A percentile compares a stretch with the other conserved stretches of the same genome.
These are phyloP conservation scores for Thyridium curvatum DNA, from an alignment of 2,329 filamentous ascomycete species.

Conservation along the genomic window DNA sequence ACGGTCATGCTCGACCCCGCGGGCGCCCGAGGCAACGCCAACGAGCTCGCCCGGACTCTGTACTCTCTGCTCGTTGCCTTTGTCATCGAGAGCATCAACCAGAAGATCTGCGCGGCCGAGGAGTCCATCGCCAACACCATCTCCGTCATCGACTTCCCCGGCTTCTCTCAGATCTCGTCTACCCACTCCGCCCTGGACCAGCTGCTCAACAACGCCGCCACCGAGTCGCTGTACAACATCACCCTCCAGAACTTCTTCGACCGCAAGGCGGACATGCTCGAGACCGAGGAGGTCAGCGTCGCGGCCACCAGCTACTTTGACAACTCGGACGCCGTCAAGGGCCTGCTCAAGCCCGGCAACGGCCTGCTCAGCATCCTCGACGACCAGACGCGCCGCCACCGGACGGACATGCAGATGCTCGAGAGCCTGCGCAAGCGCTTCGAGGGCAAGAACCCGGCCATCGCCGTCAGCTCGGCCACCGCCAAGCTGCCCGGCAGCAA, in stretches of 20 bases:
- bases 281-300: conserved; percentile 88
- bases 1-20: conserved; percentile 95
- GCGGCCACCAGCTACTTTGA: conserved; percentile 95
- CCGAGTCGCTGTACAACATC: conserved; percentile 87
- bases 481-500: conserved; percentile 81
- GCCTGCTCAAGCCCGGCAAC: conserved; percentile 85
- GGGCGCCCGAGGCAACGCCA: conserved; percentile 84
- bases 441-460: conserved; percentile 87
- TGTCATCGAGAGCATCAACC: conserved; percentile 88
- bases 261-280: conserved; percentile 84
- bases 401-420: conserved; percentile 82
- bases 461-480: conserved; percentile 69
- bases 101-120: conserved; percentile 78
- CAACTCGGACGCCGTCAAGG: conserved; percentile 90
- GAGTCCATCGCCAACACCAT: conserved; percentile 89
- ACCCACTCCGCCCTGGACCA: conserved; percentile 87
- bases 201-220: conserved; percentile 88
- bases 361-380: conserved; percentile 91
- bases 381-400: conserved; percentile 86
- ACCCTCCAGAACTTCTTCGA: conserved; percentile 96
- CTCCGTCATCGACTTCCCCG: conserved; percentile 93
- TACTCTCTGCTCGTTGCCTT: conserved; percentile 93
- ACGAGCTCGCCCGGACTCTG: conserved; percentile 86
- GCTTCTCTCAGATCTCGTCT: conserved; percentile 78
- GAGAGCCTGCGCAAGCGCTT: conserved; percentile 91